Conservation (phyloP, 2,329 filamentous ascomycete species). For the Aspergillus tanneri region DNA sequence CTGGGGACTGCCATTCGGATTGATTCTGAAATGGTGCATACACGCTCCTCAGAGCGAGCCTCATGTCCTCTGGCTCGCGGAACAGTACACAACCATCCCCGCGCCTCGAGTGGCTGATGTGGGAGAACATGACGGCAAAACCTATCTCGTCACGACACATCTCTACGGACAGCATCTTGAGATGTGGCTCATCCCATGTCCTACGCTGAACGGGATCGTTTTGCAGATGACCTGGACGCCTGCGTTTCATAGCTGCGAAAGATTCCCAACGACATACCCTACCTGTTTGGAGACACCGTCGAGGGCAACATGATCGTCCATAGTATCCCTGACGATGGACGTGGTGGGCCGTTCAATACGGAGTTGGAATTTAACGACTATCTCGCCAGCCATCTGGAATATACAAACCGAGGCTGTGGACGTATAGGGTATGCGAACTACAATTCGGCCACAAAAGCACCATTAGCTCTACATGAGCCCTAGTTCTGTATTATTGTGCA, state of each 20-base stretch:
- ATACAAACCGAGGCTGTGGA: too few species aligned
- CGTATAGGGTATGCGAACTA: too few species aligned
- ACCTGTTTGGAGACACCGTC: background rate
- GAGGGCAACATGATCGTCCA: background rate
- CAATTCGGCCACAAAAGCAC: too few species aligned
- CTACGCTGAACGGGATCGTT: background rate
- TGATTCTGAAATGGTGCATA: constrained; percentile 4
- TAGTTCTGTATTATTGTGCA: too few species aligned
- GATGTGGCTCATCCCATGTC: constrained; percentile 3
- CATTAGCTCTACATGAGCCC: too few species aligned
- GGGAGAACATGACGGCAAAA: background rate
- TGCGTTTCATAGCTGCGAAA: constrained; percentile 1
- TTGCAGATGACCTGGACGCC: background rate
- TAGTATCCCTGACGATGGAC: background rate
- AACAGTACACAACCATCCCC: background rate
- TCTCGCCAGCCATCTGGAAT: too few species aligned
- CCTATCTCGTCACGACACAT: constrained; percentile 3
- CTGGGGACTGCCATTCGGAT: constrained; percentile 5
- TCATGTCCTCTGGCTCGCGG: background rate
- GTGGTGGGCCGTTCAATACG: constrained; percentile 17
- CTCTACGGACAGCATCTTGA: background rate
- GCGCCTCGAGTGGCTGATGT: constrained; percentile 2
- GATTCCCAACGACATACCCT: constrained; percentile 4
- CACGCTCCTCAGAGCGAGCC: constrained; percentile 2
- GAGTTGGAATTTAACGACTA: too few species aligned